Evolutionary conservation across 306 rosid genomes (phyloP).

Genomic region (Benincasa hispida): DNA sequence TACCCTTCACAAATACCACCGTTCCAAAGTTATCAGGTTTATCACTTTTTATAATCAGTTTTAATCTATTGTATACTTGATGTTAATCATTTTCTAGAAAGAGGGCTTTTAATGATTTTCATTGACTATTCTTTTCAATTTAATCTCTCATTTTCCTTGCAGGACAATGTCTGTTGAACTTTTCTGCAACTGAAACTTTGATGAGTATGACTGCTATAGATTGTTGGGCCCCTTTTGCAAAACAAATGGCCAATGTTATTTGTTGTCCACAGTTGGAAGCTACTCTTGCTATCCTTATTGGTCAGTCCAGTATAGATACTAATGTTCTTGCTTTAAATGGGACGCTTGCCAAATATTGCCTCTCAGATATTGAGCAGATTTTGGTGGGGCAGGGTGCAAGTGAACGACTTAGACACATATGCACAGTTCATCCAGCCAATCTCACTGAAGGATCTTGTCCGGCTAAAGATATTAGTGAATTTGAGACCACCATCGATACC

Average conservation of each 20-base stretch:
- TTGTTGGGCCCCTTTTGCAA: slow-evolving; percentile 78
- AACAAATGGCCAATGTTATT: slow-evolving; percentile 72
- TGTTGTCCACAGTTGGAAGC: slow-evolving; percentile 98
- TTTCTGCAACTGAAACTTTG: slow-evolving; percentile 62
- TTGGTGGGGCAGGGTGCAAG: slow-evolving; percentile 77
- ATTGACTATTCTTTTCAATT: background rate
- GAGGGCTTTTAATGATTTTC: background rate
- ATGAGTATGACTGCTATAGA: slow-evolving; percentile 67
- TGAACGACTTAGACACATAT: slow-evolving; percentile 39
- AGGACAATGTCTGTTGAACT: slow-evolving; percentile 75
- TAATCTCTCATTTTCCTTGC: slow-evolving; percentile 6
- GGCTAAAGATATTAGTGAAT: slow-evolving; percentile 43
- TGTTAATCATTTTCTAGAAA: background rate
- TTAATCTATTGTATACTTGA: background rate
- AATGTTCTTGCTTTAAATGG: slow-evolving; percentile 57
- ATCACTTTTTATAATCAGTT: background rate
- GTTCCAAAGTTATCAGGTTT: slow-evolving; percentile 81
- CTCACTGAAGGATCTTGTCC: slow-evolving; percentile 83
- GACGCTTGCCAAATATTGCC: slow-evolving; percentile 53
- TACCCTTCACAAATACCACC: slow-evolving; percentile 65
- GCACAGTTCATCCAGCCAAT: slow-evolving; percentile 53
- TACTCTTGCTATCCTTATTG: slow-evolving; percentile 74
- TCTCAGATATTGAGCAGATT: slow-evolving; percentile 79
- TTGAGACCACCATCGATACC: slow-evolving; percentile 57
- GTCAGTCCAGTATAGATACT: slow-evolving; percentile 72